Percentiles rank a stretch among this genome's conserved stretches.
These are phyloP conservation scores for Globisporangium acanthophoron DNA, from an alignment of 352 stramenopile genomes.

Conservation along the genomic window DNA sequence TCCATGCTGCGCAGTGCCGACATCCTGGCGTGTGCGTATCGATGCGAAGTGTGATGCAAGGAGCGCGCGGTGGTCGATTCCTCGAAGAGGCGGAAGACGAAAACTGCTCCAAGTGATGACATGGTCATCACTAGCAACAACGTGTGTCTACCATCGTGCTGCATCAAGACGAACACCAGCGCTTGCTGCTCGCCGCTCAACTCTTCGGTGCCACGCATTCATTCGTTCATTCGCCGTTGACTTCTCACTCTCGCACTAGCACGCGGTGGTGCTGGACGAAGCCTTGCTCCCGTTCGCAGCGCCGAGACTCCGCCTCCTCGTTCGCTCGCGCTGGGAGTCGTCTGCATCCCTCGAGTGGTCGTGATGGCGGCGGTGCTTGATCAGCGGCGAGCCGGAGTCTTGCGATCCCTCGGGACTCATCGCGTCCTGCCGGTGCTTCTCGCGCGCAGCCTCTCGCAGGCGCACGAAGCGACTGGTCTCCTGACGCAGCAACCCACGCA, in stretches of 20 bases:
- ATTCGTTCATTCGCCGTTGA: not conserved
- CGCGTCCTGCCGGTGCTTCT: slow-evolving; percentile 9
- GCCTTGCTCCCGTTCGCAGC: not conserved
- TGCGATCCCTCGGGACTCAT: not conserved
- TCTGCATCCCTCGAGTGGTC: not conserved
- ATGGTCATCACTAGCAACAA: too few species aligned
- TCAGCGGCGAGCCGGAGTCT: not conserved
- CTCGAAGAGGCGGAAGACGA: not conserved
- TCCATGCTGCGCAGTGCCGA: slow-evolving; percentile 89
- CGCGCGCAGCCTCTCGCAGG: slow-evolving; percentile 27
- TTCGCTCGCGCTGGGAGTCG: not conserved
- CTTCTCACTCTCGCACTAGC: not conserved
- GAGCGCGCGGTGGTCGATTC: not conserved
- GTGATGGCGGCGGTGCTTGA: not conserved
- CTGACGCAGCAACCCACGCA: slow-evolving; percentile 47
- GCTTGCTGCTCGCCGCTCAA: too few species aligned
- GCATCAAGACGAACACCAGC: too few species aligned
- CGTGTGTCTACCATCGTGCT: too few species aligned
- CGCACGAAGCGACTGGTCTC: slow-evolving; percentile 57
- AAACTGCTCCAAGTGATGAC: too few species aligned
- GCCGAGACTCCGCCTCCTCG: not conserved
- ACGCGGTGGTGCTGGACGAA: not conserved
- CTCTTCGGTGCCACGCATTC: too few species aligned
- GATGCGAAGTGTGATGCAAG: not conserved
- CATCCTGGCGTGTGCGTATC: slow-evolving; percentile 22